Evolutionary conservation across 805 yeast genomes (phyloP), one percentile per base, ranked within the genome.

Genomic region (Clavispora santaluciae): DNA sequence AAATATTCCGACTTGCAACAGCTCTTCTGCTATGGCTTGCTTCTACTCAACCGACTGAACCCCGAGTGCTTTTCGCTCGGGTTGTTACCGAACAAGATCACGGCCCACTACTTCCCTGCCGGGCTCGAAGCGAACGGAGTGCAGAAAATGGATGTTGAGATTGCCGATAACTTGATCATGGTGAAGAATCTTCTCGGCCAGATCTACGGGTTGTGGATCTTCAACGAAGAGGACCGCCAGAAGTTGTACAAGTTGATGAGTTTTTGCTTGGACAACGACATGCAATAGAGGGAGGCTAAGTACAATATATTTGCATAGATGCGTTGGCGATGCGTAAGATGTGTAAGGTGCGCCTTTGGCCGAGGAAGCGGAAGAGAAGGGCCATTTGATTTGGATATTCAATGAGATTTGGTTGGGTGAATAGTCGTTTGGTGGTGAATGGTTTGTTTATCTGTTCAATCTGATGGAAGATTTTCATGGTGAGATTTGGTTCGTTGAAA

Each of bases 201-300:
- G 34, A 81, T 84, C 10, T 85, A 73, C 57, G 95, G 95, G 1
- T 64, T 86, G 36, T 86, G 93, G 93, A 72, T 85, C 16, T 86
- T 82, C 55, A 79, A 83, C 41, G 80, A 74, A 34, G 76, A 72
- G 6, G 90, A 84, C 53, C 69, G 91, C 58, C 73, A 72, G 34
- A 75, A 76, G 50, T 64, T 85, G 31, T 76, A 66, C 51, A 76
- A 79, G 51, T 57, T 65, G 35, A 50, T 70, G 10, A 65, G 65
- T 35, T 68, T 60, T 43, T 68, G 74, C 45, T 55, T 70, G 43
- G 62, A 59, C 34, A 64, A 58, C 33, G 68, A 66, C n/a, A 29
- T 35, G 40, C 22, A 28, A 20, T 28, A 25, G 30, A 28, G 26
- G 7, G 12, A 15, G 31, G n/a, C n/a, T n/a, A n/a, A n/a, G n/a